Evolutionary conservation across 306 rosid genomes (phyloP), one percentile per base, ranked within the genome.

Genomic region (Prunus padus): DNA sequence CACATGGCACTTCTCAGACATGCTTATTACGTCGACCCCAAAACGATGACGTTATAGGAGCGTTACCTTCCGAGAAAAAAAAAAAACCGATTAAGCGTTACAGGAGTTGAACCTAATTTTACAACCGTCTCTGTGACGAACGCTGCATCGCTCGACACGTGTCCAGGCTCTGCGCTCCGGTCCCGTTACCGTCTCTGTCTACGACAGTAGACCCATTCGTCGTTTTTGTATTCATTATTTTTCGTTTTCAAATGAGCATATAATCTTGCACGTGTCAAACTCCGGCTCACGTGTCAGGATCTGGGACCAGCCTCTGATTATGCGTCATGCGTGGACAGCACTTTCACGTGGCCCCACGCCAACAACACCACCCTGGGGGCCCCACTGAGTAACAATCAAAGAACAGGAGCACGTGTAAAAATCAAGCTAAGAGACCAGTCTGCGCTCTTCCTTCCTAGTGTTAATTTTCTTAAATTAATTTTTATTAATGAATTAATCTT

Each of bases 391-490:
- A 26, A 76, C 78, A n/a, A n/a, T n/a, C n/a, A n/a, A n/a, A n/a
- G n/a, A n/a, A n/a, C n/a, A n/a, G 68, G 28, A 79, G 77, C 86
- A 79, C 86, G 79, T 79, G 87, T 52, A 28, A 69, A 81, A 76
- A 72, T 22, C 46, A 68, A 65, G 76, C 51, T 8, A 22, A 25
- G 52, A 65, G 83, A 84, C 76, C 74, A 26, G 81, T 78, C 87
- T 81, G 71, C 76, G 67, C 51, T 68, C 50, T 62, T 23, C 64
- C 59, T 15, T 19, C 13, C 54, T 50, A 15, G 18, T 50, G 55
- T 50, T 15, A 2, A 4, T 11, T 12, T 47, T 47, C 15, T 33
- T 1, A 5, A 33, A 33, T 33, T 33, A 31, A 31, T 31, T 31
- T 31, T 5, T 31, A 31, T 31, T 31, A 31, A 31, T 31, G 4